A percentile compares a stretch with the other conserved stretches of the same genome.
These are phyloP conservation scores for Suillus subalutaceus DNA, from an alignment of 768 basidiomycete genomes.

Conservation along the genomic window DNA sequence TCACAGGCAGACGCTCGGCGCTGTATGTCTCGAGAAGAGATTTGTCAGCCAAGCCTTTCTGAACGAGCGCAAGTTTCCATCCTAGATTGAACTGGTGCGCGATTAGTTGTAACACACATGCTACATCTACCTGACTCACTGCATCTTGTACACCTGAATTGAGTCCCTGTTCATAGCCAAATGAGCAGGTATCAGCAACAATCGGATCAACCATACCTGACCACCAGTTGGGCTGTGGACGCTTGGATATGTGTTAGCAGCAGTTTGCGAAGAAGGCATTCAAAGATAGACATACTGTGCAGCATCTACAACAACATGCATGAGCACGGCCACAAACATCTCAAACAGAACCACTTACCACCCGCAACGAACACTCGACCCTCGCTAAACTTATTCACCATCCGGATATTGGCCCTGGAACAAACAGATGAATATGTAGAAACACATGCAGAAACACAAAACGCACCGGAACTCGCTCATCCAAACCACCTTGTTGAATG, in stretches of 20 bases:
- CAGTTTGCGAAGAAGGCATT: background rate
- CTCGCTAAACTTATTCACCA: slow-evolving; percentile 17
- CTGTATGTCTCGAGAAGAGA: slow-evolving; percentile 42
- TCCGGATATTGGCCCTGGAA: slow-evolving; percentile 17
- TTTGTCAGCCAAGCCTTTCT: slow-evolving; percentile 33
- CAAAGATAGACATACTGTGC: slow-evolving; percentile 20
- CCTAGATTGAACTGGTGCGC: slow-evolving; percentile 38
- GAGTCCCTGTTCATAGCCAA: slow-evolving; percentile 13
- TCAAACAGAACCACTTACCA: slow-evolving; percentile 10
- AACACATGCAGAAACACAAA: background rate
- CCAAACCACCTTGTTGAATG: slow-evolving; percentile 28
- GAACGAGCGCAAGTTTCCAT: slow-evolving; percentile 45
- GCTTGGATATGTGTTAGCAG: slow-evolving; percentile 1
- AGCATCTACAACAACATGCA: slow-evolving; percentile 19
- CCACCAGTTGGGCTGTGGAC: slow-evolving; percentile 30
- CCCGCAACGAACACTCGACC: slow-evolving; percentile 21
- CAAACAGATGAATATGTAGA: background rate
- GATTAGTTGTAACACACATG: background rate
- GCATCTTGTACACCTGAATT: slow-evolving; percentile 29
- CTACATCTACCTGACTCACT: slow-evolving; percentile 24
- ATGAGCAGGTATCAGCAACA: background rate
- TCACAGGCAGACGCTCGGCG: slow-evolving; percentile 45
- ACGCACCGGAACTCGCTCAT: slow-evolving; percentile 25
- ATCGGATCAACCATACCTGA: slow-evolving; percentile 2
- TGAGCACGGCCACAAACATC: background rate